phyloP scores from a whole-genome alignment of 139 green algal species.

The Closterium sp. region DNA sequence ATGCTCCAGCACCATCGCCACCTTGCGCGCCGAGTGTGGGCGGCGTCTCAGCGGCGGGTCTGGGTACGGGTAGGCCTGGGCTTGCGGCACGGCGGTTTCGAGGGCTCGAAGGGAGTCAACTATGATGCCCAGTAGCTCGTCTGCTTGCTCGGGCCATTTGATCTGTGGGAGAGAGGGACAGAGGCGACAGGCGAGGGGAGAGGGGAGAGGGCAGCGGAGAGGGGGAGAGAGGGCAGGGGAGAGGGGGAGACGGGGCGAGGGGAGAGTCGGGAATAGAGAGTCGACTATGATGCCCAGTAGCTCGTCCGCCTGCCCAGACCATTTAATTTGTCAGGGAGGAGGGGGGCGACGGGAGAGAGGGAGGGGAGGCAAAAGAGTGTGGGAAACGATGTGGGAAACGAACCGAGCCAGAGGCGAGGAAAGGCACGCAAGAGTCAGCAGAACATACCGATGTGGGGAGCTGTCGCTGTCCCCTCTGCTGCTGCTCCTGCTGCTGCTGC shows the following conservation, averaged over 20 bases:
- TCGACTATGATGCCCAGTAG: constrained; percentile 51
- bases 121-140: constrained; percentile 58
- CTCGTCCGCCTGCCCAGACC: constrained; percentile 54
- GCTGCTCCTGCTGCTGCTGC: too few relatives aligned
- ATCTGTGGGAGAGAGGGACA: neutral
- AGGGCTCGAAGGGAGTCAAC: constrained; percentile 51
- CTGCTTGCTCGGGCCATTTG: constrained; percentile 48
- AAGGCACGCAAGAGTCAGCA: too few relatives aligned
- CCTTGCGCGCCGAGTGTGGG: constrained; percentile 41
- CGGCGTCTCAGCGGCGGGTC: constrained; percentile 20
- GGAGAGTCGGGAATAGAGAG: too few relatives aligned
- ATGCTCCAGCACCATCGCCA: constrained; percentile 43
- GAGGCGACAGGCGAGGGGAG: neutral
- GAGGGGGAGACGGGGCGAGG: neutral
- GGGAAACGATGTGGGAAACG: too few relatives aligned
- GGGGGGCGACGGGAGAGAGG: too few relatives aligned
- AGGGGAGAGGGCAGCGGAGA: neutral
- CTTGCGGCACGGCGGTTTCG: neutral
- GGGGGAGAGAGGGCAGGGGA: neutral
- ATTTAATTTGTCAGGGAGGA: neutral
- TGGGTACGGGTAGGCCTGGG: too few relatives aligned
- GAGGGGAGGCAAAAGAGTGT: too few relatives aligned
- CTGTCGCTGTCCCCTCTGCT: too few relatives aligned
- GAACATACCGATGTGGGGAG: too few relatives aligned
- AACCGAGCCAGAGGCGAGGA: too few relatives aligned